These are phyloP conservation scores for Triangularia verruculosa DNA, from an alignment of 2,329 filamentous ascomycete species.

Conservation along the genomic window DNA sequence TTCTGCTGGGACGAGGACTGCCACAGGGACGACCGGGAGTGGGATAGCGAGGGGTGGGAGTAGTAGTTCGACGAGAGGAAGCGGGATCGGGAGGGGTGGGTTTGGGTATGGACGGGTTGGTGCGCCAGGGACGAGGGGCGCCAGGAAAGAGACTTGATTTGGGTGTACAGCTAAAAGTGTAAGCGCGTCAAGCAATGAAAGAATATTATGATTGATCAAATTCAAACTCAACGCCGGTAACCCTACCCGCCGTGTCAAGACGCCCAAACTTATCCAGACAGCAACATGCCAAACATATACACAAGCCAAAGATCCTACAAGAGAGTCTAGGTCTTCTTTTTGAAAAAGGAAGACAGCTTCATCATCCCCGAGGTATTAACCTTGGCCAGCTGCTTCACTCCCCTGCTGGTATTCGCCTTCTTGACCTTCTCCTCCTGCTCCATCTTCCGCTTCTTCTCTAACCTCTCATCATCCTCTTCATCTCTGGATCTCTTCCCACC, in stretches of 20 bases:
- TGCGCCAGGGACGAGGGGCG: not conserved
- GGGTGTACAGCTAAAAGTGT: not conserved
- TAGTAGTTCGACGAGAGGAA: slow-evolving; percentile 21
- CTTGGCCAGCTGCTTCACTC: slow-evolving; percentile 79
- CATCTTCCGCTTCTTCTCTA: slow-evolving; percentile 78
- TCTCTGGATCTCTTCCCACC: slow-evolving; percentile 64
- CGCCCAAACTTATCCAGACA: not conserved
- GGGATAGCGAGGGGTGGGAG: slow-evolving; percentile 50
- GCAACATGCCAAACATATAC: not conserved
- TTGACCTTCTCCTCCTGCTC: slow-evolving; percentile 88
- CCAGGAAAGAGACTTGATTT: not conserved
- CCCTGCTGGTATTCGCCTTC: slow-evolving; percentile 71
- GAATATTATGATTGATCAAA: not conserved
- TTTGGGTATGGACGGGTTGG: not conserved
- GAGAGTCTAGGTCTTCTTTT: slow-evolving; percentile 52
- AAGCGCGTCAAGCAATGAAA: not conserved
- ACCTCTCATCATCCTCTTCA: slow-evolving; percentile 64
- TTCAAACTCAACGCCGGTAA: not conserved
- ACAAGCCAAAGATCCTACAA: not conserved
- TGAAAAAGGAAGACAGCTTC: slow-evolving; percentile 94
- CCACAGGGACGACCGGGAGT: not conserved
- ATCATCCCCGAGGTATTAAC: slow-evolving; percentile 92
- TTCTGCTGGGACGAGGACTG: slow-evolving; percentile 31
- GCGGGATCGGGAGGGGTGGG: not conserved
- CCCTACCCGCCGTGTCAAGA: not conserved